Evolutionary conservation across 257 asterid genomes (phyloP).

Genomic region (Paraleonurus japonicus): DNA sequence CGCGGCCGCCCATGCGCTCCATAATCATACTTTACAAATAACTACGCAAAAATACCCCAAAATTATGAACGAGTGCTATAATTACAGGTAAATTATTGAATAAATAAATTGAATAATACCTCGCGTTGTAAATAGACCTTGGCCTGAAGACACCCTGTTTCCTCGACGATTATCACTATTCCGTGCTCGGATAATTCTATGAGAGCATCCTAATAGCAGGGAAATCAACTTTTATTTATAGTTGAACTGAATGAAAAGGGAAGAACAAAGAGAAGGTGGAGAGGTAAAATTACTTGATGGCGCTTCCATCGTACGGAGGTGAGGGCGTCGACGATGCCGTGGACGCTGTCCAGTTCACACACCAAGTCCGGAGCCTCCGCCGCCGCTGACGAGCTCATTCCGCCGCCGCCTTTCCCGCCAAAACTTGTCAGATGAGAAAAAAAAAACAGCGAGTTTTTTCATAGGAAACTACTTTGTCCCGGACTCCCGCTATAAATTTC

Average conservation of each 20-base stretch:
- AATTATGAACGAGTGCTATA: not conserved
- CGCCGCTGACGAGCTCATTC: conserved; percentile 69
- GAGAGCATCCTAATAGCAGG: conserved; percentile 65
- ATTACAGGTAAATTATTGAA: not conserved
- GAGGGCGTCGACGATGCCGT: conserved; percentile 90
- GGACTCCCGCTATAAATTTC: too few species aligned
- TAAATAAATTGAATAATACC: conserved; percentile 39
- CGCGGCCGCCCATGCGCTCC: conserved; percentile 86
- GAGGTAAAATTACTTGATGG: conserved; percentile 51
- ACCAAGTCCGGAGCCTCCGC: conserved; percentile 56
- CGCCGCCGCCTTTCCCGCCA: conserved; percentile 55
- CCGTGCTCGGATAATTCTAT: conserved; percentile 91
- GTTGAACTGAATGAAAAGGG: not conserved
- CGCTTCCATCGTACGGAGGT: conserved; percentile 96
- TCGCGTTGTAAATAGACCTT: conserved; percentile 88
- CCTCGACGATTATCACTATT: conserved; percentile 86
- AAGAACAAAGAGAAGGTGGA: not conserved
- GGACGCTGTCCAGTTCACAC: conserved; percentile 84
- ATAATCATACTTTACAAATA: conserved; percentile 71
- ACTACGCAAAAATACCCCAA: conserved; percentile 34
- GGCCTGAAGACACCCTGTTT: conserved; percentile 90
- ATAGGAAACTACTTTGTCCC: too few species aligned
- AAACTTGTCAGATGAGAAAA: conserved; percentile 17
- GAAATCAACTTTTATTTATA: not conserved
- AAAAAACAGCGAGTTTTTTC: not conserved